A percentile compares a stretch with the other conserved stretches of the same genome.
These are phyloP conservation scores for Melampsora americana DNA, from an alignment of 1,284 basidiomycete species.

Conservation along the genomic window DNA sequence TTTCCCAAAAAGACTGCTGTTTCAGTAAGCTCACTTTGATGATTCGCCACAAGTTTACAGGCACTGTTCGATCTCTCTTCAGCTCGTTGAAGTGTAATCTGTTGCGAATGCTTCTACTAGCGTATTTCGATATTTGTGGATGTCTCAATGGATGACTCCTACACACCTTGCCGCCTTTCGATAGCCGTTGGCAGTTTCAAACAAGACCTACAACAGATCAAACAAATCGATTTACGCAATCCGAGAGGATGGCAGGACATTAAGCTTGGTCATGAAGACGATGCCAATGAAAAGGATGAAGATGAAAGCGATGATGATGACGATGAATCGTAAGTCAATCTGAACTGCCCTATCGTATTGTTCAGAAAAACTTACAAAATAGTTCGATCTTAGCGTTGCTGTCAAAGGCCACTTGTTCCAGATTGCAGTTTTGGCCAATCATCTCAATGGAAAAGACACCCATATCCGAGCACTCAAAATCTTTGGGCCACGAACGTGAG, in stretches of 20 bases:
- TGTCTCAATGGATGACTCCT: conserved; percentile 86
- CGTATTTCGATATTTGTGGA: conserved; percentile 87
- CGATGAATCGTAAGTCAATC: conserved; percentile 15
- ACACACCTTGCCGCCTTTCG: conserved; percentile 85
- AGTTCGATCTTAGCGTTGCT: conserved; percentile 64
- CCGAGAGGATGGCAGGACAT: conserved; percentile 41
- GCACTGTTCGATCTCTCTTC: conserved; percentile 8
- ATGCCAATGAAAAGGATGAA: conserved; percentile 9
- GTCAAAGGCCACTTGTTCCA: conserved; percentile 86
- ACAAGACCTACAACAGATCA: conserved; percentile 80
- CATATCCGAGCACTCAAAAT: conserved; percentile 86
- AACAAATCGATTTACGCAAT: conserved; percentile 48
- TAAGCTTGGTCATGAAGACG: conserved; percentile 28
- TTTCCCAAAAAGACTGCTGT: conserved; percentile 87
- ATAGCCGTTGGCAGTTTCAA: conserved; percentile 87
- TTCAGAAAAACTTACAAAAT: background rate
- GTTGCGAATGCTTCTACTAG: conserved; percentile 56
- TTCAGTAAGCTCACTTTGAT: conserved; percentile 61
- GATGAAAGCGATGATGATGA: conserved; percentile 34
- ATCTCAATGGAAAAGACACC: conserved; percentile 98
- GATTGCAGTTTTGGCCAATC: conserved; percentile 84
- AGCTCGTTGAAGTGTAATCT: background rate
- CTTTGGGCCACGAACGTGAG: conserved; percentile 64
- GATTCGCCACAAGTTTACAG: background rate
- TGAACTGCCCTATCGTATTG: background rate